These are phyloP conservation scores for Cicer chorassanicum DNA, from an alignment of 306 rosid species.

Conservation along the genomic window DNA sequence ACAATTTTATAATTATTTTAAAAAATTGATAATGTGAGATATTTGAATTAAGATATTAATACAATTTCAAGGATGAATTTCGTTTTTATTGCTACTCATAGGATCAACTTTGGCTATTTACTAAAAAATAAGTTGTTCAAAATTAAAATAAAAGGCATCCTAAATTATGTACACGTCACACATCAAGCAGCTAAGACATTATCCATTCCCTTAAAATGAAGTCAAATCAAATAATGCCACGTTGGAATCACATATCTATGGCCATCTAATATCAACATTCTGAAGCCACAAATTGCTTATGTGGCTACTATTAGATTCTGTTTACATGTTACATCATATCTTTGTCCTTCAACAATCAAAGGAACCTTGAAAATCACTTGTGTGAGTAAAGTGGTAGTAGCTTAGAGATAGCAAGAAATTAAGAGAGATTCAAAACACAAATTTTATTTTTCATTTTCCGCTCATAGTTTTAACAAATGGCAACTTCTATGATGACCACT, in stretches of 20 bases:
- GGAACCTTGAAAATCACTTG: neutral
- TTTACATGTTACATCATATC: constrained; percentile 36
- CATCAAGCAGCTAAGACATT: constrained; percentile 52
- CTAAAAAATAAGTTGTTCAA: neutral
- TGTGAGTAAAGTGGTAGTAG: neutral
- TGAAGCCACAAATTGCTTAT: constrained; percentile 70
- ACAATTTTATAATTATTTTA: no score
- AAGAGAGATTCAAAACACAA: neutral
- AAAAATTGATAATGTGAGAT: no score
- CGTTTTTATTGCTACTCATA: neutral
- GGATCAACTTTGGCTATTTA: neutral
- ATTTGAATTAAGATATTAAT: no score
- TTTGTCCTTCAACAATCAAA: neutral
- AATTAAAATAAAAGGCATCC: neutral
- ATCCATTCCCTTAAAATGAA: constrained; percentile 50
- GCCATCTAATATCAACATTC: constrained; percentile 59
- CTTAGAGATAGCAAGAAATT: neutral
- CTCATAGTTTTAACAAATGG: constrained; percentile 55
- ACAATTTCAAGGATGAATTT: no score
- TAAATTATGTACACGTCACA: neutral
- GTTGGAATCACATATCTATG: constrained; percentile 58
- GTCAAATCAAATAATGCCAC: constrained; percentile 73
- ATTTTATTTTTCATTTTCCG: constrained; percentile 17
- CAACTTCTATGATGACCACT: constrained; percentile 67
- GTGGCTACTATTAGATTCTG: constrained; percentile 56